Evolutionary conservation across 495 filamentous ascomycete species (phyloP).

Genomic region (Neurospora intermedia): DNA sequence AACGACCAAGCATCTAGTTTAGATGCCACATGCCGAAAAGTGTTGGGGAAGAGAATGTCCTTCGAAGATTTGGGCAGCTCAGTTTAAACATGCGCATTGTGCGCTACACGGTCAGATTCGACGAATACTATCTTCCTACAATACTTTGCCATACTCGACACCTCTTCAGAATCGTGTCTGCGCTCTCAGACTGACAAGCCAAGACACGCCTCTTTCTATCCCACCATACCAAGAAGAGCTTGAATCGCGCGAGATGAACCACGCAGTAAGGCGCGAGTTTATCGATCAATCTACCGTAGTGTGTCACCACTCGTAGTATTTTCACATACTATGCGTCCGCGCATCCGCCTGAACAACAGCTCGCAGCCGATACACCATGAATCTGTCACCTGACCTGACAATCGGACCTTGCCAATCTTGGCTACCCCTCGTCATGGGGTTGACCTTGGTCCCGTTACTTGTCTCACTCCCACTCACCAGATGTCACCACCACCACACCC

Average conservation of each 20-base stretch:
- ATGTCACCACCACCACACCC: background rate
- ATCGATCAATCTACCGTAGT: background rate
- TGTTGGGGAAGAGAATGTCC: background rate
- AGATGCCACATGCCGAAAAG: background rate
- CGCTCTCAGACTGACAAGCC: background rate
- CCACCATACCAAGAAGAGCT: background rate
- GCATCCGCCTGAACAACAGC: background rate
- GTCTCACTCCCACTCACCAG: conserved; percentile 2
- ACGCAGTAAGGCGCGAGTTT: background rate
- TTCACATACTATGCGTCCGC: background rate
- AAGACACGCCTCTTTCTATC: background rate
- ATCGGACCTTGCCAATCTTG: background rate
- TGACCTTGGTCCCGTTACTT: background rate
- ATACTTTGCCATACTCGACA: background rate
- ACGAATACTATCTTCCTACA: background rate
- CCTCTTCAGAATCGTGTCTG: background rate
- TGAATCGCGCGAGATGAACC: background rate
- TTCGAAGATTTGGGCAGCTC: background rate
- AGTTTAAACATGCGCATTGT: background rate
- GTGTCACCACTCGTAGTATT: background rate
- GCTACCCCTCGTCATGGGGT: conserved; percentile 2
- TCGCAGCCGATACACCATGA: background rate
- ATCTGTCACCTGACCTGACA: conserved; percentile 1
- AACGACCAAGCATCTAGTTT: background rate
- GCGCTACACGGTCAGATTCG: background rate